phyloP scores from a whole-genome alignment of 176 grass and related monocot genomes.

The Avena insularis region DNA sequence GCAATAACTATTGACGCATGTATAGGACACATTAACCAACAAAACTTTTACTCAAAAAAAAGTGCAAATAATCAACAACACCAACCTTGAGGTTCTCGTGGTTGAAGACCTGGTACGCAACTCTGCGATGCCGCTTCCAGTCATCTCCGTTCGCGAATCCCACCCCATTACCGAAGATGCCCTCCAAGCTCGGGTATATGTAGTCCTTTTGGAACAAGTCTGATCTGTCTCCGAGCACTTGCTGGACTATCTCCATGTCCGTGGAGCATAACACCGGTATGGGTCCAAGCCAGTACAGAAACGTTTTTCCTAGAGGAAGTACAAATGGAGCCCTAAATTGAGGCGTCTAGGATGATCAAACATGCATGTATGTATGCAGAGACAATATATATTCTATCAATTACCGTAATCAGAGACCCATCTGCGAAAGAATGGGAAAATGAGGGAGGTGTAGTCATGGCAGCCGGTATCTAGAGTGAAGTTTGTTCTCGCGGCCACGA shows the following conservation, averaged over 20 bases:
- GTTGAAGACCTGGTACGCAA: slow-evolving; percentile 58
- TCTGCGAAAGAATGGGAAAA: slow-evolving; percentile 37
- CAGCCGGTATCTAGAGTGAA: slow-evolving; percentile 27
- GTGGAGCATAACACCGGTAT: slow-evolving; percentile 29
- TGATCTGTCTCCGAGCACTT: slow-evolving; percentile 39
- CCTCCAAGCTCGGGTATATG: slow-evolving; percentile 18
- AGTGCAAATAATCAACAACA: too few relatives aligned
- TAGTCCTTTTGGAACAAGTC: slow-evolving; percentile 51
- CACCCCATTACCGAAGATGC: slow-evolving; percentile 55
- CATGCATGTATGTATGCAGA: too few relatives aligned
- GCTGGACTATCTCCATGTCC: slow-evolving; percentile 30
- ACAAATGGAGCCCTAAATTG: too few relatives aligned
- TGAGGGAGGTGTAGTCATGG: slow-evolving; percentile 46
- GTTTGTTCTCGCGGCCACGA: slow-evolving; percentile 1
- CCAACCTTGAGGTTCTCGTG: slow-evolving; percentile 65
- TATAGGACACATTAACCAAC: too few relatives aligned
- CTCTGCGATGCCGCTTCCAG: not conserved
- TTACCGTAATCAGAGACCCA: slow-evolving; percentile 51
- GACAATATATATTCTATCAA: not conserved
- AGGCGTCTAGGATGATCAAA: too few relatives aligned
- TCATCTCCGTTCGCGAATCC: slow-evolving; percentile 41
- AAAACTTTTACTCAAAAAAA: too few relatives aligned
- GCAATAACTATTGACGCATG: too few relatives aligned
- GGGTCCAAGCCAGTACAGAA: not conserved
- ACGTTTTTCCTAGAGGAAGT: not conserved